phyloP scores from a whole-genome alignment of 2,329 filamentous ascomycete genomes.

The Cladosporium sp. region DNA sequence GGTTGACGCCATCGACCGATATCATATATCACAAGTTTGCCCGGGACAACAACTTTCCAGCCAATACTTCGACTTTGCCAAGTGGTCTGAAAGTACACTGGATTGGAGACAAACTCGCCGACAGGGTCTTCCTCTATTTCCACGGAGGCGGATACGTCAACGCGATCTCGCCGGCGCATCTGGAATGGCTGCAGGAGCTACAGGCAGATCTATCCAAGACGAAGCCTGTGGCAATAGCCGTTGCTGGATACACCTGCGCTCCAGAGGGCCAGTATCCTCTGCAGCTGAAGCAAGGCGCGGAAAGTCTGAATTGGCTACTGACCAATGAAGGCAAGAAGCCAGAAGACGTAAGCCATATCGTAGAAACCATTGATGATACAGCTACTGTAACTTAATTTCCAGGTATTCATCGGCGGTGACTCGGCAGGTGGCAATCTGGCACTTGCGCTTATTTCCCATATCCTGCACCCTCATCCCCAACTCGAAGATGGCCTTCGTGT shows the following conservation, averaged over 20 bases:
- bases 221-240: slow-evolving; percentile 43
- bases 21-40: slow-evolving; percentile 34
- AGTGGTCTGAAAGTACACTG: slow-evolving; percentile 46
- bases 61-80: slow-evolving; percentile 37
- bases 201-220: slow-evolving; percentile 36
- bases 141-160: slow-evolving; percentile 55
- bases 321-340: slow-evolving; percentile 34
- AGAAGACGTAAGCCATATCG: slow-evolving; percentile 24
- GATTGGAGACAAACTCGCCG: slow-evolving; percentile 38
- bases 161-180: slow-evolving; percentile 44
- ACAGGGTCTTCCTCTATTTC: slow-evolving; percentile 44
- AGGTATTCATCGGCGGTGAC: slow-evolving; percentile 49
- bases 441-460: slow-evolving; percentile 45
- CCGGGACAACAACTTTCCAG: slow-evolving; percentile 32
- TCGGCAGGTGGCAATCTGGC: slow-evolving; percentile 52
- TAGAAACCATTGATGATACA: background rate
- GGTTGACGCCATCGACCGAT: slow-evolving; percentile 30
- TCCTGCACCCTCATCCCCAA: slow-evolving; percentile 54
- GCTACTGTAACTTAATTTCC: slow-evolving; percentile 2
- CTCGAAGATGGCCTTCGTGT: slow-evolving; percentile 36
- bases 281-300: slow-evolving; percentile 45
- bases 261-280: slow-evolving; percentile 45
- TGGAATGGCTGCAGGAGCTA: slow-evolving; percentile 46
- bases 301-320: slow-evolving; percentile 40
- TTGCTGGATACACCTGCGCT: slow-evolving; percentile 58